Conservation (phyloP, 1,139 yeast species). For the Meyerozyma elateridarum region DNA sequence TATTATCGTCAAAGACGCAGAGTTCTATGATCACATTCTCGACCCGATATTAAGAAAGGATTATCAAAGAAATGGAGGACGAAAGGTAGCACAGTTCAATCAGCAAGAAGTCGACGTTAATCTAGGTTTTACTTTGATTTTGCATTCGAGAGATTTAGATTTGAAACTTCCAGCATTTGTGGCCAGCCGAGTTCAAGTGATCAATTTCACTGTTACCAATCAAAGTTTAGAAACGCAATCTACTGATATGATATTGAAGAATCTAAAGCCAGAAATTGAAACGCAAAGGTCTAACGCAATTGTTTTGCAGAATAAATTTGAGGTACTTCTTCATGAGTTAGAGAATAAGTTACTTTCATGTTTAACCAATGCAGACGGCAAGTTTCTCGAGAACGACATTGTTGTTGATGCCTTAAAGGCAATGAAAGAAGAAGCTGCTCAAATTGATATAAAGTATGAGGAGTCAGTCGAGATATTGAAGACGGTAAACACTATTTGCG, state of each 20-base stretch:
- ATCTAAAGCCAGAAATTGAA: conserved; percentile 66
- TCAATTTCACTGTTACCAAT: conserved; percentile 70
- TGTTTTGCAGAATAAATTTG: conserved; percentile 57
- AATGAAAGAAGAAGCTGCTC: conserved; percentile 59
- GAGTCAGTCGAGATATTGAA: conserved; percentile 53
- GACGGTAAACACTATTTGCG: conserved; percentile 46
- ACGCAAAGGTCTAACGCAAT: conserved; percentile 48
- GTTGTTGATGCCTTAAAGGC: conserved; percentile 58
- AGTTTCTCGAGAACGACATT: conserved; percentile 63
- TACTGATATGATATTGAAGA: conserved; percentile 50
- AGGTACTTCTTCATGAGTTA: conserved; percentile 46
- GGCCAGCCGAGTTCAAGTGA: conserved; percentile 53
- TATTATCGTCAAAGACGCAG: conserved; percentile 73
- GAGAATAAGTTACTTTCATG: conserved; percentile 61
- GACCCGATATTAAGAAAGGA: conserved; percentile 61
- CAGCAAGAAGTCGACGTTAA: conserved; percentile 64
- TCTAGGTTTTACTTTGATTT: conserved; percentile 53
- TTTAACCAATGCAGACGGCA: conserved; percentile 54
- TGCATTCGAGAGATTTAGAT: conserved; percentile 59
- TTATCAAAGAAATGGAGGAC: conserved; percentile 63
- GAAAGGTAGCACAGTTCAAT: conserved; percentile 59
- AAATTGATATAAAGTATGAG: conserved; percentile 48
- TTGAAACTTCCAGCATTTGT: conserved; percentile 50
- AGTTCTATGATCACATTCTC: conserved; percentile 70
- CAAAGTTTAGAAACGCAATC: conserved; percentile 63